Evolutionary conservation across 2,329 filamentous ascomycete genomes (phyloP).

Genomic region (Alternaria conjuncta): DNA sequence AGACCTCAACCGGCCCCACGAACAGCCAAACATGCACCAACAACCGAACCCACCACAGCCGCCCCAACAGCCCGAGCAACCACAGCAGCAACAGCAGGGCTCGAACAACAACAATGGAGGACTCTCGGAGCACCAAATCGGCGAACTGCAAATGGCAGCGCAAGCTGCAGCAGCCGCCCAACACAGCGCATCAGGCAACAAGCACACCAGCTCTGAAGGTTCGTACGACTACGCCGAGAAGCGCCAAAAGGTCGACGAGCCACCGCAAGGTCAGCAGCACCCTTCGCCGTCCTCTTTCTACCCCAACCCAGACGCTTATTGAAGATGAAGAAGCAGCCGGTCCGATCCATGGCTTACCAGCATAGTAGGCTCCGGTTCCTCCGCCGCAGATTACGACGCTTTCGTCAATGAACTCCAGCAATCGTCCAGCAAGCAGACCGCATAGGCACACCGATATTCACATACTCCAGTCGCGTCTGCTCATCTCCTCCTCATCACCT

Average conservation of each 20-base stretch:
- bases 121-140: conserved; percentile 47
- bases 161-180: conserved; percentile 45
- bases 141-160: conserved; percentile 42
- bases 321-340: conserved; percentile 31
- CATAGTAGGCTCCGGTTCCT: conserved; percentile 22
- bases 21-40: conserved; percentile 34
- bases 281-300: conserved; percentile 25
- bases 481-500: neutral
- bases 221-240: conserved; percentile 46
- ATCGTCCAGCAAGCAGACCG: conserved; percentile 14
- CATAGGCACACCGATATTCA: conserved; percentile 2
- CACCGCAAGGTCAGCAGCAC: conserved; percentile 45
- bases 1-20: conserved; percentile 67
- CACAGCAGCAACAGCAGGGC: conserved; percentile 30
- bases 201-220: conserved; percentile 42
- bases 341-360: conserved; percentile 32
- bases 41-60: conserved; percentile 22
- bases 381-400: conserved; percentile 20
- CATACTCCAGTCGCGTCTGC: neutral
- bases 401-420: conserved; percentile 31
- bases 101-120: conserved; percentile 40
- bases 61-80: conserved; percentile 27
- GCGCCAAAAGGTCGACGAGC: conserved; percentile 43
- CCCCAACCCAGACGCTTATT: conserved; percentile 41
- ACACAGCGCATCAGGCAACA: conserved; percentile 39